These are phyloP conservation scores for Castanea mollissima DNA, from an alignment of 306 rosid species.

Conservation along the genomic window DNA sequence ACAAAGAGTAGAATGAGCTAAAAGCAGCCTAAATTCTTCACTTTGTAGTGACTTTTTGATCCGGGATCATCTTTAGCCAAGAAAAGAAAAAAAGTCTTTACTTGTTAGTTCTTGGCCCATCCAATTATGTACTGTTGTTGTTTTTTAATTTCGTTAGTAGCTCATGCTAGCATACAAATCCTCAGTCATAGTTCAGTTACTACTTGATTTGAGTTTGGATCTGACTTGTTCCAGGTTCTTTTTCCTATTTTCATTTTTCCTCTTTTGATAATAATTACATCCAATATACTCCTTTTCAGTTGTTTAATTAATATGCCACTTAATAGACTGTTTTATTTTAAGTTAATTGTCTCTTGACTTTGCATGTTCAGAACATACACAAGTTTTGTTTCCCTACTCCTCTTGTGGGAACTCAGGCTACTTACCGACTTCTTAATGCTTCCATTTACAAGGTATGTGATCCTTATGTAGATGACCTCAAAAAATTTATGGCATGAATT, in stretches of 20 bases:
- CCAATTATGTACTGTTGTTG: neutral
- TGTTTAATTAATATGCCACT: slow-evolving; percentile 9
- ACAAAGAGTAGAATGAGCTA: no score
- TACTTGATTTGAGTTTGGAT: neutral
- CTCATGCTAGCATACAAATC: neutral
- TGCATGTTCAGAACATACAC: slow-evolving; percentile 75
- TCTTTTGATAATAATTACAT: slow-evolving; percentile 1
- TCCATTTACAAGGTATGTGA: slow-evolving; percentile 69
- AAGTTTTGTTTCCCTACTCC: slow-evolving; percentile 48
- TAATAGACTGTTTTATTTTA: slow-evolving; percentile 20
- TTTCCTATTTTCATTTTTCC: neutral
- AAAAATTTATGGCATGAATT: neutral
- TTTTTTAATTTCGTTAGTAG: neutral
- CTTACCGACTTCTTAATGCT: slow-evolving; percentile 54
- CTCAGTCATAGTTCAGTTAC: neutral
- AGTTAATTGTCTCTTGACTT: slow-evolving; percentile 17
- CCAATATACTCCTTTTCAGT: slow-evolving; percentile 18
- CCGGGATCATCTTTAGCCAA: neutral
- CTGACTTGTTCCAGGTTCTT: neutral
- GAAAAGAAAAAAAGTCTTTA: neutral
- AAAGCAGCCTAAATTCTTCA: no score
- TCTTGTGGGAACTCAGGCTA: slow-evolving; percentile 37
- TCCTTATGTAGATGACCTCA: neutral
- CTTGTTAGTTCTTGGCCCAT: neutral
- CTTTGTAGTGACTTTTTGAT: neutral